Conservation (phyloP, 345 rosid species). For the Raphanus sativus region DNA sequence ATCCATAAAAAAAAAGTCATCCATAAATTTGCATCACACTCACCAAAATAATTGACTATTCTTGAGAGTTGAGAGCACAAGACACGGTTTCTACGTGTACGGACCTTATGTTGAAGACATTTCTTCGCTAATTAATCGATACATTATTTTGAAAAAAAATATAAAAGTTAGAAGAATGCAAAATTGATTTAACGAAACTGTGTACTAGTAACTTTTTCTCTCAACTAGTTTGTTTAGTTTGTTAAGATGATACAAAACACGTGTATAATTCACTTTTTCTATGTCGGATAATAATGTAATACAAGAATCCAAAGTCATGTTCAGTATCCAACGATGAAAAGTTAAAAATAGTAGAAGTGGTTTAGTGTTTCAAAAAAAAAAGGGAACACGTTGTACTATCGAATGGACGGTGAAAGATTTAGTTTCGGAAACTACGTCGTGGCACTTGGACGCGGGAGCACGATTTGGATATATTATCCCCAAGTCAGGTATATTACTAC, state of each 20-base stretch:
- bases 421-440: constrained; percentile 17
- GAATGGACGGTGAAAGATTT: constrained; percentile 29
- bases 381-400: too few species aligned
- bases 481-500: constrained; percentile 16
- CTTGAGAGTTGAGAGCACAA: not conserved
- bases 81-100: not conserved
- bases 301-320: not conserved
- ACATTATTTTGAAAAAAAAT: not conserved
- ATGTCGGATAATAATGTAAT: not conserved
- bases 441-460: constrained; percentile 19
- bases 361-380: not conserved
- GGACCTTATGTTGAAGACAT: not conserved
- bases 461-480: constrained; percentile 28
- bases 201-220: too few species aligned
- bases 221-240: not conserved
- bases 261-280: not conserved
- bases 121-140: not conserved
- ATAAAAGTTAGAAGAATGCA: not conserved
- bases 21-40: not conserved
- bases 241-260: not conserved
- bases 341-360: not conserved
- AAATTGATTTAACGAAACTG: not conserved
- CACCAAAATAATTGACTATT: not conserved
- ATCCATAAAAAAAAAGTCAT: too few species aligned
- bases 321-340: constrained; percentile 11